These are phyloP conservation scores for Penicillium sclerotiorum DNA, from an alignment of 2,329 filamentous ascomycete species.

Conservation along the genomic window DNA sequence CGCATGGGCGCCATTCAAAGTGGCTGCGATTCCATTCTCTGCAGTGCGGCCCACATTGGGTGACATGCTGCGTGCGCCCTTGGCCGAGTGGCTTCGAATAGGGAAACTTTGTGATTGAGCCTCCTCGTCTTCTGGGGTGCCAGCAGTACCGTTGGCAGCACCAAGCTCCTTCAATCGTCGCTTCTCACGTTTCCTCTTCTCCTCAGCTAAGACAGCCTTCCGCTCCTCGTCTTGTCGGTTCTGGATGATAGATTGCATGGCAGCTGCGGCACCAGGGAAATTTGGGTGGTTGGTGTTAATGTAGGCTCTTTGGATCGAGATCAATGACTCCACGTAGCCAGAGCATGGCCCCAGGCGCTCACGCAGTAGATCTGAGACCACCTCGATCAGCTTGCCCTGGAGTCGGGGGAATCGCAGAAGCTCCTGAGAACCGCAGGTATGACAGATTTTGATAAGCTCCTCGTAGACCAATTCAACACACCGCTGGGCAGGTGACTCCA, in stretches of 20 bases:
- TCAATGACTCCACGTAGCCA: slow-evolving; percentile 90
- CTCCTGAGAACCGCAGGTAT: slow-evolving; percentile 95
- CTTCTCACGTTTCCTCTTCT: slow-evolving; percentile 82
- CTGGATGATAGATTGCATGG: slow-evolving; percentile 95
- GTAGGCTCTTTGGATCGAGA: slow-evolving; percentile 95
- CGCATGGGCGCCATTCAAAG: slow-evolving; percentile 67
- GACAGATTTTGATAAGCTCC: slow-evolving; percentile 98
- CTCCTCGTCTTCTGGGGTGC: slow-evolving; percentile 67
- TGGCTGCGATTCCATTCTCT: slow-evolving; percentile 68
- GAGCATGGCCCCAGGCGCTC: slow-evolving; percentile 90
- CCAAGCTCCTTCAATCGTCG: slow-evolving; percentile 81
- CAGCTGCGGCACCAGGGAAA: slow-evolving; percentile 92
- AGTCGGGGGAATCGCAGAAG: slow-evolving; percentile 87
- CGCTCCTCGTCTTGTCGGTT: slow-evolving; percentile 94
- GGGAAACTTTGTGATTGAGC: slow-evolving; percentile 59
- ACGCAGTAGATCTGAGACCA: slow-evolving; percentile 91
- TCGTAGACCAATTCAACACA: slow-evolving; percentile 98
- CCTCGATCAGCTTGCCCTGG: slow-evolving; percentile 96
- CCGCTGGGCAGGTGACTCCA: slow-evolving; percentile 91
- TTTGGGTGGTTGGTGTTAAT: slow-evolving; percentile 99
- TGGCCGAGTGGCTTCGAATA: slow-evolving; percentile 62
- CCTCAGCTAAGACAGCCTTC: slow-evolving; percentile 75
- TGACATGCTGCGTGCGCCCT: slow-evolving; percentile 76
- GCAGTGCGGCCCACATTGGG: slow-evolving; percentile 66
- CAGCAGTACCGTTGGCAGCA: slow-evolving; percentile 67